phyloP scores from a whole-genome alignment of 2,329 filamentous ascomycete species.

The Colletotrichum spinosum region DNA sequence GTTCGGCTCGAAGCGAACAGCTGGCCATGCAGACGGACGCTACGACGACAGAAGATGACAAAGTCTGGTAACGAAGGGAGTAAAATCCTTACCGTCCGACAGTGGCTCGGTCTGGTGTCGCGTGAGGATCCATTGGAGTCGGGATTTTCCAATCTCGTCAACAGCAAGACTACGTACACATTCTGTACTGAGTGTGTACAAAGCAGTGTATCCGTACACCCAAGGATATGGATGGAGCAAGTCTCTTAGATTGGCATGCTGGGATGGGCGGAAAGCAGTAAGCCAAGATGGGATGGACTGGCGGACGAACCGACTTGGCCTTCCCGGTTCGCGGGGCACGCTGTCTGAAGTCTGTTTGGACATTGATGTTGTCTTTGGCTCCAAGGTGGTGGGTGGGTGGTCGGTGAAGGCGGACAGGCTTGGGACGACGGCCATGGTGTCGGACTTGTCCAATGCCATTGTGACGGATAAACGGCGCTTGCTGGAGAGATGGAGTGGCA shows the following conservation, averaged over 20 bases:
- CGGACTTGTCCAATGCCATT: slow-evolving; percentile 13
- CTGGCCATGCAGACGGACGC: not conserved
- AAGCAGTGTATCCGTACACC: too few species aligned
- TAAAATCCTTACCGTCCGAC: too few species aligned
- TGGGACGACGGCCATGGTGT: slow-evolving; percentile 1
- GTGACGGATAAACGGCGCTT: slow-evolving; percentile 17
- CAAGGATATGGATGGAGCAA: too few species aligned
- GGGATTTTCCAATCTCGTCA: not conserved
- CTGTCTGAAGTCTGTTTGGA: not conserved
- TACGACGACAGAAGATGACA: not conserved
- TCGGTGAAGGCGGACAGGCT: not conserved
- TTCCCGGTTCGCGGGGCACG: not conserved
- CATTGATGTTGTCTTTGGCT: not conserved
- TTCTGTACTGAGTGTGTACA: not conserved
- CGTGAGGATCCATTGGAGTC: slow-evolving; percentile 1
- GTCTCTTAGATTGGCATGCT: not conserved
- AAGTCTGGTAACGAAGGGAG: not conserved
- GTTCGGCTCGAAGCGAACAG: slow-evolving; percentile 1
- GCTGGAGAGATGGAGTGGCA: not conserved
- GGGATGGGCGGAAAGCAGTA: not conserved
- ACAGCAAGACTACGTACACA: not conserved
- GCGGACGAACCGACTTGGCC: slow-evolving; percentile 20
- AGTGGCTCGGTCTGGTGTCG: slow-evolving; percentile 1
- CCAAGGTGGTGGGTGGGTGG: not conserved
- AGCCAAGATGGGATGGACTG: slow-evolving; percentile 2